Evolutionary conservation across 176 grass and related monocot genomes (phyloP).

Genomic region (Zoysia japonica): DNA sequence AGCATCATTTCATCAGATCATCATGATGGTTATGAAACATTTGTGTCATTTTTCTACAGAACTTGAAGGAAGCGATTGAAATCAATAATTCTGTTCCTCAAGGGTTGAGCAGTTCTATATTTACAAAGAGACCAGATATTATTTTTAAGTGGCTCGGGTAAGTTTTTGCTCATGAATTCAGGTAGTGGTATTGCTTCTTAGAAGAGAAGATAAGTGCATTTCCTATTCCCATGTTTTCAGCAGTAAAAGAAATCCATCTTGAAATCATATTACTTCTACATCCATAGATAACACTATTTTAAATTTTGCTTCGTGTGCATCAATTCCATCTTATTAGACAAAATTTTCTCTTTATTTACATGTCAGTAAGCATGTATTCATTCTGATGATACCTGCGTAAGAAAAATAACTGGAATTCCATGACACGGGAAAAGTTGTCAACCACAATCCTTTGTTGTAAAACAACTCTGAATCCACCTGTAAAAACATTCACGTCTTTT

Average conservation of each 20-base stretch:
- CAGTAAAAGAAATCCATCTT: background rate
- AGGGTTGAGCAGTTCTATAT: slow-evolving; percentile 97
- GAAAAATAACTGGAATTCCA: background rate
- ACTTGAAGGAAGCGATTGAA: slow-evolving; percentile 88
- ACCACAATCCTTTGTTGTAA: background rate
- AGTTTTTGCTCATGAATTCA: slow-evolving; percentile 28
- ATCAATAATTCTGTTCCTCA: slow-evolving; percentile 97
- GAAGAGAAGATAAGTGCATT: background rate
- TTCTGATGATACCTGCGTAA: background rate
- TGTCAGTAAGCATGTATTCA: background rate
- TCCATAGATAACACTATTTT: slow-evolving; percentile 2
- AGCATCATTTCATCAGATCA: background rate
- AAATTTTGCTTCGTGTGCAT: background rate
- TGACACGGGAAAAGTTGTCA: slow-evolving; percentile 5
- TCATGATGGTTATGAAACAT: background rate
- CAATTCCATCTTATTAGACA: background rate
- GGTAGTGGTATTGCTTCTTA: background rate
- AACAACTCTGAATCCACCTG: slow-evolving; percentile 14
- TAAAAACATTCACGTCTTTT: background rate
- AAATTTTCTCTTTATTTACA: slow-evolving; percentile 1
- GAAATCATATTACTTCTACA: background rate
- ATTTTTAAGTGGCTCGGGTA: slow-evolving; percentile 99
- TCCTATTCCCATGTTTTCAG: background rate
- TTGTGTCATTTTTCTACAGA: slow-evolving; percentile 47
- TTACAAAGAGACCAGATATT: slow-evolving; percentile 81